Base-by-base conservation (phyloP, 2,329 filamentous ascomycete species). In the Rutstroemia sp. region DNA sequence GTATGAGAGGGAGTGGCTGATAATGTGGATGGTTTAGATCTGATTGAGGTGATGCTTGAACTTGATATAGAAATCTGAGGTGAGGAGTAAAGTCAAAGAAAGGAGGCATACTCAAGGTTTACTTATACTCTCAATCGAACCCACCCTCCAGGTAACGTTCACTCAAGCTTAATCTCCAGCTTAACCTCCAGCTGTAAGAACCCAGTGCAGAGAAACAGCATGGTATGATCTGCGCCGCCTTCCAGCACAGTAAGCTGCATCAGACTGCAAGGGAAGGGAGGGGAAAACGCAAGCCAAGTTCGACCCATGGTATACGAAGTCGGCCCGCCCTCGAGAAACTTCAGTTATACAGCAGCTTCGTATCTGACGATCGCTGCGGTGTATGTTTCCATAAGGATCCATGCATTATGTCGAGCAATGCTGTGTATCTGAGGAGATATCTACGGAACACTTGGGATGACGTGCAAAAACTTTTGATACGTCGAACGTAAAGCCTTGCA, bases 211-310 rank as follows among this genome's bases (percentile, higher is more conserved):
- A 45, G 8, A 49, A 18, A 54, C 51, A 34, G 30, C 30, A 34
- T 34, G 30, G 30, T 34, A 34, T 34, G 44, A 30, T 42, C 39
- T 19, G 39, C 45, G 45, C 52, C 14, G 14, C 23, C 45, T 38
- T 18, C 23, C 44, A 54, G 34, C 23, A 54, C 52, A 49, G 52
- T 41, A 30, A 54, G 52, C 47, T 54, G 44, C 52, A 53, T 38
- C 30, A 34, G 9, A 34, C 30, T 34, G 30, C 30, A 34, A 34
- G 30, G 30, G 10, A 34, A 34, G 30, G 30, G 30, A 12, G 1
- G 30, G 30, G 42, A 48, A 48, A 37, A 53, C 48, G 42, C 42
- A 54, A 23, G 30, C 38, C 30, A 39, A 48, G 30, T 49, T 45
- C 34, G 27, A 23, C 51, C 51, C 27, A 54, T 49, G 52, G 16